These are phyloP conservation scores for Lagenaria siceraria DNA, from an alignment of 306 rosid species.

Conservation along the genomic window DNA sequence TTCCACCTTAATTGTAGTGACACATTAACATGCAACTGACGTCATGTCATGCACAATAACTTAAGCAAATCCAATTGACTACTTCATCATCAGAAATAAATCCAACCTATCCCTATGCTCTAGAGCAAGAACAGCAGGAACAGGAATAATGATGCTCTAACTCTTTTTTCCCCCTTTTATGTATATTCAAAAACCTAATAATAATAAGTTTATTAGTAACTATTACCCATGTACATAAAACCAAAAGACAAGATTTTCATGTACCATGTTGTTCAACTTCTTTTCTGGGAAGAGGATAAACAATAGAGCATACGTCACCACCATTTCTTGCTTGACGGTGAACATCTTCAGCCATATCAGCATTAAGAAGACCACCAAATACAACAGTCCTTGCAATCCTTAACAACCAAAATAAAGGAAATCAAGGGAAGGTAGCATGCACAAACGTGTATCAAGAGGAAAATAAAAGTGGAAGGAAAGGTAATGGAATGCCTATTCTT, in stretches of 20 bases:
- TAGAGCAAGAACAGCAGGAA: neutral
- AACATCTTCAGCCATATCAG: constrained; percentile 66
- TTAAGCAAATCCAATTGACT: neutral
- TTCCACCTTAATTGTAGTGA: neutral
- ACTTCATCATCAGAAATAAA: neutral
- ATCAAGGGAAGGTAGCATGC: constrained; percentile 2
- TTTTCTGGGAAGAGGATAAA: constrained; percentile 67
- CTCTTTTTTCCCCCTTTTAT: neutral
- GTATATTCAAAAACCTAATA: neutral
- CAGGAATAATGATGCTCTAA: neutral
- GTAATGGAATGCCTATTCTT: neutral
- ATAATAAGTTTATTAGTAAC: neutral
- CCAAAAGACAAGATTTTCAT: neutral
- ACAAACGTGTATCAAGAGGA: neutral
- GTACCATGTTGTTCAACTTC: constrained; percentile 62
- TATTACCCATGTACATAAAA: neutral
- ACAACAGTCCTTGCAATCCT: constrained; percentile 93
- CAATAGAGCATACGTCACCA: constrained; percentile 58
- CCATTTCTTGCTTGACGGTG: constrained; percentile 51
- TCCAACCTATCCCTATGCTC: neutral
- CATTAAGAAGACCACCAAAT: constrained; percentile 65
- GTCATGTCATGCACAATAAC: neutral
- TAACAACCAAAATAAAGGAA: constrained; percentile 16
- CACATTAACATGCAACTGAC: neutral
- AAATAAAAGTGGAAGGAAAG: neutral